Conservation (phyloP, 73 alveolate genomes). For the Symbiodinium pilosum region DNA sequence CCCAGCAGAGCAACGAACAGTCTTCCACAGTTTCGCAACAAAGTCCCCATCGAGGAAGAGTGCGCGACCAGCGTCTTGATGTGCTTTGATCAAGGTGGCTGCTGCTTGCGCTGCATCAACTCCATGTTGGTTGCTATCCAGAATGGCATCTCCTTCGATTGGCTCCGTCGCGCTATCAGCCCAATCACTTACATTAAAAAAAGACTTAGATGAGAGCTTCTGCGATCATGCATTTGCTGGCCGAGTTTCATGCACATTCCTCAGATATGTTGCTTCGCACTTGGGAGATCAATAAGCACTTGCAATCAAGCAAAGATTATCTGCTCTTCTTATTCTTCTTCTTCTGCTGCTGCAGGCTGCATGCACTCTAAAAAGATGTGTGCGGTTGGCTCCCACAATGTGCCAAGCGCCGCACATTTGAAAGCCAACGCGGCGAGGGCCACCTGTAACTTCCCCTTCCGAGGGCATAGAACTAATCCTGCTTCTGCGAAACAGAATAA, state of each 20-base stretch:
- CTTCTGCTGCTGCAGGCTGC: too few relatives aligned
- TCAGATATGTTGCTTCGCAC: not conserved
- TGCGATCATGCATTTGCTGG: not conserved
- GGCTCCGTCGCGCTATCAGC: not conserved
- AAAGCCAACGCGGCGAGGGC: too few relatives aligned
- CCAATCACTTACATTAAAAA: not conserved
- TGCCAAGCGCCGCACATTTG: too few relatives aligned
- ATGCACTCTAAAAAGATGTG: too few relatives aligned
- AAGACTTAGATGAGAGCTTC: not conserved
- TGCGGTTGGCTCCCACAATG: too few relatives aligned
- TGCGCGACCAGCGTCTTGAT: not conserved
- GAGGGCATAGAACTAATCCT: too few relatives aligned
- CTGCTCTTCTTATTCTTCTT: too few relatives aligned
- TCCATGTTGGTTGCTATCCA: constrained; percentile 84
- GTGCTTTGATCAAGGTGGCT: not conserved
- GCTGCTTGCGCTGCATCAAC: constrained; percentile 40
- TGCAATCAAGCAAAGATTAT: too few relatives aligned
- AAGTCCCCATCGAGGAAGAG: too few relatives aligned
- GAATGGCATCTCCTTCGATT: constrained; percentile 46
- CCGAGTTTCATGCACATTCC: constrained; percentile 71
- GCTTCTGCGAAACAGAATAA: too few relatives aligned
- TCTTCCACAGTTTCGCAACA: not conserved
- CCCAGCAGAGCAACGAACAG: too few relatives aligned
- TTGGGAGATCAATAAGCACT: not conserved
- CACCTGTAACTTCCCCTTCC: too few relatives aligned